Base-by-base conservation (phyloP, 306 rosid species). In the Canavalia ensiformis region DNA sequence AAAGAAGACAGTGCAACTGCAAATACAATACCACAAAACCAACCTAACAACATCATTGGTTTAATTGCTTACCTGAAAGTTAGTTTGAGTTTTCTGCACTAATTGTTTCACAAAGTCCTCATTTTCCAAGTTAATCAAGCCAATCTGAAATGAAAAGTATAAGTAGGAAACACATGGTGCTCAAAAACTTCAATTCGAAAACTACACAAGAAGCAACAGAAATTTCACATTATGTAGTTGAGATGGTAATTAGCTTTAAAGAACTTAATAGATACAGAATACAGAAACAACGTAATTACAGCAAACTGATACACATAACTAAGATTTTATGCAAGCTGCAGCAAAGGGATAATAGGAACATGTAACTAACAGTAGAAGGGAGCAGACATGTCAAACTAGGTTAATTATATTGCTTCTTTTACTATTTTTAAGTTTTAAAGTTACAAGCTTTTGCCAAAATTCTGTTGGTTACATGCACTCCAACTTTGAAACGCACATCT, bases 61-160 rank as follows among this genome's bases (percentile, higher is more conserved):
- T 55, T 30, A 81, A 62, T 70, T 44, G 60, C 91, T 83, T 85
- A 93, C 99, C 98, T 95, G 99, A 84, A 95, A 84, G 77, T 86
- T 87, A 65, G 28, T 82, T 51, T 83, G 93, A 56, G 87, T 86
- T 72, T 85, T 87, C 73, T 93, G 96, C 84, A 95, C 91, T 28
- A 93, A 65, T 77, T 89, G 87, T 87, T 87, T 86, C 41, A 83
- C 94, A 8, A 90, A 88, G 72, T 90, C 94, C 80, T 93, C 99
- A 74, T 83, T 86, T 84, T 93, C 99, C 90, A 95, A 84, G 89
- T 95, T 95, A 45, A 90, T 55, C 88, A 93, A 82, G 64, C 99
- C 98, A 81, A 95, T 89, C 99, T 95, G 91, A 66, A 72, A 44
- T 71, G 5, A 58, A 69, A 72, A 47, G 82, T 7, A 75, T 7